Conservation (phyloP, 2,329 filamentous ascomycete genomes). For the Fusarium transvaalense region DNA sequence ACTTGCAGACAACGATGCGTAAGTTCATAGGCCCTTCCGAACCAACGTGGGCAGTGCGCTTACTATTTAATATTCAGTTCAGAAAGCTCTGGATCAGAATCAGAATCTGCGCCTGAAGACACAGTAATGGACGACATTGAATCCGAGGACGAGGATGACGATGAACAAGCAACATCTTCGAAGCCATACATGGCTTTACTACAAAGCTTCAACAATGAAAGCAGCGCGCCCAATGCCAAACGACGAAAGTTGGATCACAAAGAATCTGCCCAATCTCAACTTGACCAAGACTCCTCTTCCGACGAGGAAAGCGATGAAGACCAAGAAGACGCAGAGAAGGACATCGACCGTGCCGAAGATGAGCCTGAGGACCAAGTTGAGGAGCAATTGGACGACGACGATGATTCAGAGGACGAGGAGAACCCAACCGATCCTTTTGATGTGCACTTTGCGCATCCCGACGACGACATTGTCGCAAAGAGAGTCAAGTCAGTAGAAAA, state of each 20-base stretch:
- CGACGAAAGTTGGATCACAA: constrained; percentile 67
- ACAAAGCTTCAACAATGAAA: constrained; percentile 66
- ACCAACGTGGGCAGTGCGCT: not conserved
- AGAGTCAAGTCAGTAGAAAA: constrained; percentile 65
- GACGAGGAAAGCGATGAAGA: constrained; percentile 56
- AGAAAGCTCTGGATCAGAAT: constrained; percentile 48
- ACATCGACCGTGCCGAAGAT: constrained; percentile 51
- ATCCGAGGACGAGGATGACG: constrained; percentile 61
- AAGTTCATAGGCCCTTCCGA: constrained; percentile 25
- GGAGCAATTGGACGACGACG: constrained; percentile 48
- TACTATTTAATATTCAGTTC: constrained; percentile 18
- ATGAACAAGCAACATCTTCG: constrained; percentile 59
- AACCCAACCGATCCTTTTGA: constrained; percentile 80
- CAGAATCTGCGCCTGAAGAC: constrained; percentile 51
- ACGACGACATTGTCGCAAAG: constrained; percentile 69
- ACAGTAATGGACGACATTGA: constrained; percentile 55
- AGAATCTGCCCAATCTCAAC: constrained; percentile 38
- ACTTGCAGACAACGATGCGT: constrained; percentile 55
- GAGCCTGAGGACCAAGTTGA: constrained; percentile 48
- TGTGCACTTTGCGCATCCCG: constrained; percentile 78
- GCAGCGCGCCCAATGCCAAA: constrained; percentile 63
- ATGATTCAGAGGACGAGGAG: constrained; percentile 64
- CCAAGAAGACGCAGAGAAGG: constrained; percentile 60
- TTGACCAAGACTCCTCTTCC: constrained; percentile 36
- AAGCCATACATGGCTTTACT: constrained; percentile 70